Base-by-base conservation (phyloP, 2,329 filamentous ascomycete genomes). In the Aureobasidium musti region DNA sequence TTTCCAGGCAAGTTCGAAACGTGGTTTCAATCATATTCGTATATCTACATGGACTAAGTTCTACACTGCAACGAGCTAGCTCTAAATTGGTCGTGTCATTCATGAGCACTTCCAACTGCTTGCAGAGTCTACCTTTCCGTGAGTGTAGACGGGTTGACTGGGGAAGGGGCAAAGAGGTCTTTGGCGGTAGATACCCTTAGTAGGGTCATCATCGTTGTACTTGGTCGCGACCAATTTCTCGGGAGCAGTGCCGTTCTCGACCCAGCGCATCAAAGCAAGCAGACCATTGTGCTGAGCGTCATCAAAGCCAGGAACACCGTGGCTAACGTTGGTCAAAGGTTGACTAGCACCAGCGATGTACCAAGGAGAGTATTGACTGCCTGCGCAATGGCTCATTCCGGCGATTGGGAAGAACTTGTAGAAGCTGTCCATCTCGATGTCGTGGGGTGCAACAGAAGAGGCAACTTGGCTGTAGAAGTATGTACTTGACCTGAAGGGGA, bases 381-480 rank as follows among this genome's bases (percentile, higher is more conserved):
- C 69, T 80, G 80, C 68, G 70, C 84, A 86, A 72, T 86, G 84
- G 2, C 73, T 76, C 76, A 84, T 83, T 8, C 84, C 85, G 67
- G 73, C 81, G 73, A 82, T 82, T 28, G 78, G 78, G 76, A 86
- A 86, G 73, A 79, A 81, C 50, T 83, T 79, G 57, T 80, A 79
- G 68, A 79, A 81, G 0, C 75, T 74, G 66, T 81, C 78, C 10
- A 80, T 67, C 0, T 74, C 66, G 3, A 69, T 57, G 0, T 43
- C 71, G 63, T 66, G 71, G 67, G 33, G 71, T 45, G 49, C 70
- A 67, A 81, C 79, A 21, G 73, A 71, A n/a, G 69, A n/a, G 2
- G 76, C 73, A 1, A 83, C 79, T 49, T 82, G 77, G 53, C 82
- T 74, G 73, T 84, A 84, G 76, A 83, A 84, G 17, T 79, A 73